Base-by-base conservation (phyloP, 2,329 filamentous ascomycete species). In the Incumbomyces lentus region DNA sequence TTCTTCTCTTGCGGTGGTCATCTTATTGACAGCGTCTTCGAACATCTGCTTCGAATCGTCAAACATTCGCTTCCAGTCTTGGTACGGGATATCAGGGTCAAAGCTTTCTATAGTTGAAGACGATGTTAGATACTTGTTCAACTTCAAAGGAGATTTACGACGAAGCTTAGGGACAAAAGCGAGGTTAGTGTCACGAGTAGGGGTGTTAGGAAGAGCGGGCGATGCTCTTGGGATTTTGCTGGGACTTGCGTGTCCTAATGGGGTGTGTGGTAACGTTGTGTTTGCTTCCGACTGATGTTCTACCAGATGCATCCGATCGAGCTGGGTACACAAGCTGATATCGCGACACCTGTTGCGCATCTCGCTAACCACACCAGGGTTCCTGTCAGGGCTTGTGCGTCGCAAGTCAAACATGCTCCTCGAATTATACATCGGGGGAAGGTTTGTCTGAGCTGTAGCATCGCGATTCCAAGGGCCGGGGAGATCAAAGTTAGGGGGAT, bases 31-130 rank as follows among this genome's bases (percentile, higher is more conserved):
- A 17, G 84, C 81, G 29, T 75, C 74, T 49, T 79, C 79, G 60
- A 95, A 79, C 52, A 84, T 81, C 48, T 82, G 74, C 59, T 83
- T 82, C 51, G 96, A 72, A 49, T 75, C 71, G 40, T 76, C 74
- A 60, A 87, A 87, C 58, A 90, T 74, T 14, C 73, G 71, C 58
- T 94, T 86, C 67, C 95, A 82, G 49, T 80, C 76, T 52, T 81
- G 80, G 55, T 95, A 75, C 53, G 82, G 79, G 51, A 78, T 78
- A 57, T 88, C 82, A 55, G 88, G 79, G 62, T 95, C 87, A 75
- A 83, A 90, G 59, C 76, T 84, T 86, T 75, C 69, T 66, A 65
- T 68, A 74, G 86, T 82, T 80, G 88, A 86, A 72, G 81, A 69
- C 69, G 81, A 84, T 55, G 75, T 82, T 59, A 90, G 71, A 70